Evolutionary conservation across 1,139 yeast genomes (phyloP), one percentile per base, ranked within the genome.

Genomic region (Groenewaldozyma auringiensis): DNA sequence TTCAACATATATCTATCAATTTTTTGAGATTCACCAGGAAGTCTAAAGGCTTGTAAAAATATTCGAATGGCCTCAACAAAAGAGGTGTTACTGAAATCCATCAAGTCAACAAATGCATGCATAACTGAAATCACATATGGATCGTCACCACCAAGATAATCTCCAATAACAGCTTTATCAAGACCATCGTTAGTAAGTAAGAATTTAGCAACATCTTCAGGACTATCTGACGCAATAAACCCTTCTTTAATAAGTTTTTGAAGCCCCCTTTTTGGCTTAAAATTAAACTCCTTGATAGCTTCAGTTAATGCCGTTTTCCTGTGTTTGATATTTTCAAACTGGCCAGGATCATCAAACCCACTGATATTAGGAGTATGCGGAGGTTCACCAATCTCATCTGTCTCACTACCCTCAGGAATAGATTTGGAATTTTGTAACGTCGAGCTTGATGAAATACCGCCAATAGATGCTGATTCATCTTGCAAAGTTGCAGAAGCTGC

Each of bases 1-100:
- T 94, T 92, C 59, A 92, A 76, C 96, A 94, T 87, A 60, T 81
- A 87, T 57, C 99, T 75, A 70, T 94, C 98, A 63, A 94, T 89
- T 61, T 92, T 92, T 66, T 94, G 99, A 1, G 96, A 89, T 67
- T 94, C 99, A 41, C 99, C 99, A 0, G 99, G 98, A 49, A 94
- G 73, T 62, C 98, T 75, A 66, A 94, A 94, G 39, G 81, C 74
- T 62, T 94, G 98, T 50, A 94, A 72, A 59, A 87, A 87, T 9
- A 69, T 70, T 57, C 98, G 77, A 69, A 94, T 71, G 0, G 97
- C 94, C 55, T 82, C 95, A 8, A 89, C 94, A 60, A 92, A 88
- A 1, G 78, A 71, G 52, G 76, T 65, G 41, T 72, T 72, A 13
- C 75, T 68, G 61, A 92, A 92, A 49, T 88, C 89, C 81, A 92